A percentile compares a stretch with the other conserved stretches of the same genome.
phyloP scores from a whole-genome alignment of 1,284 basidiomycete species.

The Tilletia walkeri region DNA sequence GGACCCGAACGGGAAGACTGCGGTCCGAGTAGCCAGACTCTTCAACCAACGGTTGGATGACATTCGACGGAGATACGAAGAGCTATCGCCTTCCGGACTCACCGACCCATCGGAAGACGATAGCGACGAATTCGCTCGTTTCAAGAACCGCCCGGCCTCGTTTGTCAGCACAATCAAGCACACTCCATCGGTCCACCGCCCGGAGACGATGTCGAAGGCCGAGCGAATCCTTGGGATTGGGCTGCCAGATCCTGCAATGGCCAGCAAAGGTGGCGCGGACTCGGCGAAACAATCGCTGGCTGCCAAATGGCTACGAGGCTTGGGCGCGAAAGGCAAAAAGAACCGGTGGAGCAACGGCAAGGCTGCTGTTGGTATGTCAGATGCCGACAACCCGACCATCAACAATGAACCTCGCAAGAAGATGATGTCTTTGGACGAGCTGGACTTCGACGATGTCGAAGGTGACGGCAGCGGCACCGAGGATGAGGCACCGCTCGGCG shows the following conservation, averaged over 20 bases:
- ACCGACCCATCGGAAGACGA: slow-evolving; percentile 39
- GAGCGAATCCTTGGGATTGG: slow-evolving; percentile 47
- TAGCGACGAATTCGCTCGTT: slow-evolving; percentile 24
- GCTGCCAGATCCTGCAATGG: slow-evolving; percentile 27
- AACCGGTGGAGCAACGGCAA: background rate
- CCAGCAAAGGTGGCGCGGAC: slow-evolving; percentile 25
- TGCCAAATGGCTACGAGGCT: slow-evolving; percentile 46
- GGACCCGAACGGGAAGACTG: slow-evolving; percentile 36
- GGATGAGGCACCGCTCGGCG: background rate
- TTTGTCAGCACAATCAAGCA: slow-evolving; percentile 50
- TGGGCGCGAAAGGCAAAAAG: slow-evolving; percentile 32
- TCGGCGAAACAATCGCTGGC: slow-evolving; percentile 37
- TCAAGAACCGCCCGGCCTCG: slow-evolving; percentile 31
- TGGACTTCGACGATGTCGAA: slow-evolving; percentile 36
- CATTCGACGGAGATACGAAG: slow-evolving; percentile 42
- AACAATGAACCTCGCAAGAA: slow-evolving; percentile 21
- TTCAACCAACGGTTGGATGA: slow-evolving; percentile 46
- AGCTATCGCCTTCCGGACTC: slow-evolving; percentile 36
- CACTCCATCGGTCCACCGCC: slow-evolving; percentile 37
- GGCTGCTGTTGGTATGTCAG: background rate
- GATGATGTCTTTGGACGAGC: slow-evolving; percentile 26
- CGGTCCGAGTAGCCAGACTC: slow-evolving; percentile 35
- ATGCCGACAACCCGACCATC: slow-evolving; percentile 22
- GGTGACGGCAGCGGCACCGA: slow-evolving; percentile 22
- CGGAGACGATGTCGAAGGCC: slow-evolving; percentile 32